Conservation (phyloP, 352 stramenopile species). For the Phytophthora tubulina region DNA sequence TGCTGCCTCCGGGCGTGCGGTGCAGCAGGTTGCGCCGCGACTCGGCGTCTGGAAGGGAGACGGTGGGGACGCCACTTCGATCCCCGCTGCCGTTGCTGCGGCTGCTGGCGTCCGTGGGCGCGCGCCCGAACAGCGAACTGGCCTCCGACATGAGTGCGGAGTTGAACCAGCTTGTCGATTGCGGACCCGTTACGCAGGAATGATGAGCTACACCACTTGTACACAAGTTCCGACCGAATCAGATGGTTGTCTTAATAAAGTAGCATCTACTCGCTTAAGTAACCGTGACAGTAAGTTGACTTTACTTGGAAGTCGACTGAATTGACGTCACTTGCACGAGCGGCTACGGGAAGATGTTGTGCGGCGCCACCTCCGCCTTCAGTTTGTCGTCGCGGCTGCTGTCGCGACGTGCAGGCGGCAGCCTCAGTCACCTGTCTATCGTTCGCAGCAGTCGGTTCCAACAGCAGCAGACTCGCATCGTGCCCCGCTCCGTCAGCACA, state of each 20-base stretch:
- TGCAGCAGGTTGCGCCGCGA: conserved; percentile 26
- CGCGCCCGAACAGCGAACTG: conserved; percentile 18
- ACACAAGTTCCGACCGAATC: background rate
- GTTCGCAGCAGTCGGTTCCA: background rate
- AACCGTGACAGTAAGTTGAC: too few relatives aligned
- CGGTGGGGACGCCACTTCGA: background rate
- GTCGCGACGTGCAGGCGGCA: conserved; percentile 3
- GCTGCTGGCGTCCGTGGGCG: conserved; percentile 7
- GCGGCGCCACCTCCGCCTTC: background rate
- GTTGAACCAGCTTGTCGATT: background rate
- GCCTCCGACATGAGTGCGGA: conserved; percentile 14
- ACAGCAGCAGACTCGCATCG: conserved; percentile 10
- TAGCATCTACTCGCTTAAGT: too few relatives aligned
- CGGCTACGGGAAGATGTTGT: conserved; percentile 9
- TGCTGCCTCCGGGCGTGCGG: conserved; percentile 4
- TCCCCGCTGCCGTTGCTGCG: conserved; percentile 9
- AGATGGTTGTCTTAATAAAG: too few relatives aligned
- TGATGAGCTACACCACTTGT: background rate
- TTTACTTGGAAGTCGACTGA: too few relatives aligned
- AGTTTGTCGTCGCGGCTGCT: conserved; percentile 7
- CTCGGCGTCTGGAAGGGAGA: conserved; percentile 34
- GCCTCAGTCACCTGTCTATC: conserved; percentile 3
- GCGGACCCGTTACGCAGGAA: background rate
- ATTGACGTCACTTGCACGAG: too few relatives aligned
- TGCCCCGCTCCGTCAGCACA: conserved; percentile 9